These are phyloP conservation scores for Fragilaria crotonensis DNA, from an alignment of 108 stramenopile genomes.

Conservation along the genomic window DNA sequence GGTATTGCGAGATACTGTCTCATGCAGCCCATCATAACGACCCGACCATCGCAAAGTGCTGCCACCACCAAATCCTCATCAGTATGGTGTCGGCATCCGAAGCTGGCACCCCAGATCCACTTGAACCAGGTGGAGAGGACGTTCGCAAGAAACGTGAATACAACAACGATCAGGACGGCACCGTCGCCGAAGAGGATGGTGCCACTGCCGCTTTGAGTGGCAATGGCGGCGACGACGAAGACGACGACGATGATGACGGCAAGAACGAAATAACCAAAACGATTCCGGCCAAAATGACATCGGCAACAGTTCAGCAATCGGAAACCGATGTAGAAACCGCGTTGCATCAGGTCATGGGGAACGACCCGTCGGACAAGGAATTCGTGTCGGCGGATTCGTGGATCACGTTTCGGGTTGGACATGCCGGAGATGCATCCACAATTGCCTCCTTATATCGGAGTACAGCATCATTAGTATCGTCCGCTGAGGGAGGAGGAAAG, in stretches of 20 bases:
- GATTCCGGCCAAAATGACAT: not conserved
- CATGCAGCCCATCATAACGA: no score
- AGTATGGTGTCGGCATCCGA: no score
- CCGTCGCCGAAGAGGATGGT: not conserved
- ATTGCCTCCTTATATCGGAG: constrained; percentile 28
- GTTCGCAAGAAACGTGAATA: not conserved
- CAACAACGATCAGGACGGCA: not conserved
- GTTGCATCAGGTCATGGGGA: constrained; percentile 2
- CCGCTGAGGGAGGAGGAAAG: not conserved
- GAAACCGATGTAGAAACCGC: constrained; percentile 7
- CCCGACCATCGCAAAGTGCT: no score
- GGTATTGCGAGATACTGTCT: no score
- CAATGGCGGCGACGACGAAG: not conserved
- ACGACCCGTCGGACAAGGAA: not conserved
- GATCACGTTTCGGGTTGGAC: constrained; percentile 32
- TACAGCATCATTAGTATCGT: not conserved
- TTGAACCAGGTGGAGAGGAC: no score
- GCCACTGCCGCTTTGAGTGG: no score
- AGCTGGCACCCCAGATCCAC: no score
- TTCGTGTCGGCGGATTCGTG: constrained; percentile 3
- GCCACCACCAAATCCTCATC: no score
- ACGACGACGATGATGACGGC: not conserved
- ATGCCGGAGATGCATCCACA: constrained; percentile 34
- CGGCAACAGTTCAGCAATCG: not conserved
- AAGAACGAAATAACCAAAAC: not conserved